These are phyloP conservation scores for Phytophthora litchii DNA, from an alignment of 352 stramenopile species.

Conservation along the genomic window DNA sequence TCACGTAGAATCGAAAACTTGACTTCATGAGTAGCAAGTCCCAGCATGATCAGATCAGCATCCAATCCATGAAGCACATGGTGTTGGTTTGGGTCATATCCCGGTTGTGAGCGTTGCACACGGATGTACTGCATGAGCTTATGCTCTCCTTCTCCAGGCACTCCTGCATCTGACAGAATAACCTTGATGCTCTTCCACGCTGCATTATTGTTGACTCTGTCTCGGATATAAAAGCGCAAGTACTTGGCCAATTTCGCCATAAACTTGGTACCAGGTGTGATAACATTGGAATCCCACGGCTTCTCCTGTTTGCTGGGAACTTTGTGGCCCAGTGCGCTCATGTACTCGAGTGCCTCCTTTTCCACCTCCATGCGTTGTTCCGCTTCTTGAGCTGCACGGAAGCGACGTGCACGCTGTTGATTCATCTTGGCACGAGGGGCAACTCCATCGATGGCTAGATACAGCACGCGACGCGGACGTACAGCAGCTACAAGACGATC, in stretches of 20 bases:
- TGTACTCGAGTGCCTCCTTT: slow-evolving; percentile 92
- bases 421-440: slow-evolving; percentile 99
- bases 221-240: slow-evolving; percentile 93
- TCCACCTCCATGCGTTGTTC: slow-evolving; percentile 93
- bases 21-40: slow-evolving; percentile 97
- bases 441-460: slow-evolving; percentile 99
- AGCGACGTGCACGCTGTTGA: slow-evolving; percentile 97
- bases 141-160: slow-evolving; percentile 99
- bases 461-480: slow-evolving; percentile 95
- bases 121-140: slow-evolving; percentile 99
- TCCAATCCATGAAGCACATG: slow-evolving; percentile 98
- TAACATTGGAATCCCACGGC: slow-evolving; percentile 99
- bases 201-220: slow-evolving; percentile 93
- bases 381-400: slow-evolving; percentile 96
- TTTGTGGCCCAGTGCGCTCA: slow-evolving; percentile 89
- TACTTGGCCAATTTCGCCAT: slow-evolving; percentile 95
- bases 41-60: slow-evolving; percentile 99
- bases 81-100: slow-evolving; percentile 97
- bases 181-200: slow-evolving; percentile 95
- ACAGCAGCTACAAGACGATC: slow-evolving; percentile 96
- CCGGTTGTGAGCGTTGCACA: slow-evolving; percentile 92
- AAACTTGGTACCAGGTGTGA: slow-evolving; percentile 99
- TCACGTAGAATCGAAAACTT: slow-evolving; percentile 99
- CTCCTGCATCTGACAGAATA: slow-evolving; percentile 96
- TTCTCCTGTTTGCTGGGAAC: slow-evolving; percentile 80